Evolutionary conservation across 371 early-diverging fungal species (phyloP), one percentile per base, ranked within the genome.

Genomic region (Lichtheimia ornata): DNA sequence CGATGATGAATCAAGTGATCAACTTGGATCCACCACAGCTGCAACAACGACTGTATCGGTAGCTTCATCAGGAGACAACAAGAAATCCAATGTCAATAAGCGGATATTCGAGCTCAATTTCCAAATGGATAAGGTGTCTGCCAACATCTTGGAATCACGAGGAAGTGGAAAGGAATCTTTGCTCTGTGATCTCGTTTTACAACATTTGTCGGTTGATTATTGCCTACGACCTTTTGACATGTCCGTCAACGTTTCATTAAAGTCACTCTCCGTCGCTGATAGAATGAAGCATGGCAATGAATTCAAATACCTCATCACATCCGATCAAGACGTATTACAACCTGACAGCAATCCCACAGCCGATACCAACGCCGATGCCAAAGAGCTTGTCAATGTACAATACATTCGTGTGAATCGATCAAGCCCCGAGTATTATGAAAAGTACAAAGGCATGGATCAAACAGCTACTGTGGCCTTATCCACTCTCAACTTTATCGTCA

Each of bases 401-500:
- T 96, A 95, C 57, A 69, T 77, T 20, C 85, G 90, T 18, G 84
- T 91, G 42, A 89, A 93, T 56, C 71, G 79, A 0, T 70, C 75
- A n/a, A 90, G 89, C 5, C 95, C 95, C 0, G 91, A 92, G 56
- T 96, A 91, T 57, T 67, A 76, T 14, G 73, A 81, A 20, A 87
- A 82, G 53, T 90, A 87, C 73, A 85, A 91, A 55, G 90, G 93
- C 6, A 84, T 91, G 55, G 92, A 93, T 53, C 94, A 93, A 57
- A 85, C 86, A 0, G 88, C 94, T 3, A 91, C 92, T 49, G 85
- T 96, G 2, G 86, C 91, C 2, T 79, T 98, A 25, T 94, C 94
- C 1, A 90, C 91, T 0, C 74, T 96, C 28, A 90, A 91, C 30
- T 81, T 96, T 66, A 86, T 92, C 47, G 82, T 97, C 0, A 92